Evolutionary conservation across 305 asterid species (phyloP).

Genomic region (Fraxinus baroniana): DNA sequence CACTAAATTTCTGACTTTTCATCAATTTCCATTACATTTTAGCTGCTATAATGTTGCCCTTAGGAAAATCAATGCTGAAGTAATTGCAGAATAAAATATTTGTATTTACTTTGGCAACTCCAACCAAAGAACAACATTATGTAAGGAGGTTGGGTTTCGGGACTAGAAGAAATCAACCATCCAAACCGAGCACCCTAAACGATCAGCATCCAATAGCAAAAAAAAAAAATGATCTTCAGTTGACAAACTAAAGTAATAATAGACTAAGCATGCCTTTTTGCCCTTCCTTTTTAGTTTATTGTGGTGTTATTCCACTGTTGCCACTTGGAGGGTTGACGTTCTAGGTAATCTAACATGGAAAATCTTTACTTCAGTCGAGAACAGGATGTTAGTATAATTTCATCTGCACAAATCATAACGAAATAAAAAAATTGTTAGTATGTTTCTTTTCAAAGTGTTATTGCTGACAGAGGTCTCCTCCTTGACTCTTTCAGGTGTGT

Average conservation of each 20-base stretch:
- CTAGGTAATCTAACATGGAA: background rate
- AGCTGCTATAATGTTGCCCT: background rate
- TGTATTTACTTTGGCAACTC: background rate
- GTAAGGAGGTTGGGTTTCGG: background rate
- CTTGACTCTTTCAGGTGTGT: conserved; percentile 58
- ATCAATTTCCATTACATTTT: background rate
- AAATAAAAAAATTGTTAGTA: background rate
- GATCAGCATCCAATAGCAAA: background rate
- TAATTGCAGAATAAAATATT: background rate
- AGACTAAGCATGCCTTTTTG: background rate
- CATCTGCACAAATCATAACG: background rate
- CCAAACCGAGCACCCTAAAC: background rate
- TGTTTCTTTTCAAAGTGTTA: conserved; percentile 1
- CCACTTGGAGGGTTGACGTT: background rate
- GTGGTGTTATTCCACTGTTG: background rate
- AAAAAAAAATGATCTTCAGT: background rate
- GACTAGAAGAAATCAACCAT: background rate
- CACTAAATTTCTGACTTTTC: background rate
- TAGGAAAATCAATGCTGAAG: background rate
- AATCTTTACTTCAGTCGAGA: background rate
- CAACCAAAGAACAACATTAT: background rate
- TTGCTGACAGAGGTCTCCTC: conserved; percentile 5
- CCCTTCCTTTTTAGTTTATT: background rate
- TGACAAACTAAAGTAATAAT: background rate
- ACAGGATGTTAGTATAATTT: background rate